Percentiles rank a stretch among this genome's conserved stretches.
These are phyloP conservation scores for Cytospora chrysosperma DNA, from an alignment of 2,329 filamentous ascomycete species.

Conservation along the genomic window DNA sequence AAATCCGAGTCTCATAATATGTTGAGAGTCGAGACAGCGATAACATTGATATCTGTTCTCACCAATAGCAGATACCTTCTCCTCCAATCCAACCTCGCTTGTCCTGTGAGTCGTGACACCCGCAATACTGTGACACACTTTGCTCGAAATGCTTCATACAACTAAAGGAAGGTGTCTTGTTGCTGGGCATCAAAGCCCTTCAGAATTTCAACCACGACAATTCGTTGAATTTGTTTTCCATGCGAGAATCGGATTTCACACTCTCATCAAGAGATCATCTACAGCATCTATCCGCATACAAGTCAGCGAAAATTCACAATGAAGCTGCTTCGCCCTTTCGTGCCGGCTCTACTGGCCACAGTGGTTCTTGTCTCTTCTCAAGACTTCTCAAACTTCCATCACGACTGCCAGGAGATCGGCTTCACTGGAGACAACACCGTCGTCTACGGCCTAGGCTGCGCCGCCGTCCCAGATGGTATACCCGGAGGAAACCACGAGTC, in stretches of 20 bases:
- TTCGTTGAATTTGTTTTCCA: background rate
- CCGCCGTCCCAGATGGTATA: background rate
- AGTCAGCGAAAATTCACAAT: background rate
- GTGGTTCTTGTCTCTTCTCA: background rate
- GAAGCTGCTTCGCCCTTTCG: no score
- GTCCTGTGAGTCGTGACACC: background rate
- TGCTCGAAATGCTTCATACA: background rate
- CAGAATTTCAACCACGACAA: background rate
- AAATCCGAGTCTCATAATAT: no score
- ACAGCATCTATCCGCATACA: background rate
- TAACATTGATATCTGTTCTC: no score
- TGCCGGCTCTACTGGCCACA: background rate
- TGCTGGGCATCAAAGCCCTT: background rate
- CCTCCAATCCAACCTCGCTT: background rate
- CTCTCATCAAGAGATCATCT: background rate
- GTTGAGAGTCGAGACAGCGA: no score
- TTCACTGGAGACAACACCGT: conserved; percentile 10
- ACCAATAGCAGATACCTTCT: background rate
- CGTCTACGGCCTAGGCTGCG: conserved; percentile 11
- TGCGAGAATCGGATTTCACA: background rate
- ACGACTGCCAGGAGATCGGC: conserved; percentile 6
- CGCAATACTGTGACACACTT: background rate
- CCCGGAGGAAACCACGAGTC: conserved; percentile 7
- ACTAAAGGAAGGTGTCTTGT: background rate
- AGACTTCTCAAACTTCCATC: conserved; percentile 12